Percentiles rank a stretch among this genome's conserved stretches.
Conservation (phyloP, 169 alveolate species). For the Plasmodium malariae region DNA sequence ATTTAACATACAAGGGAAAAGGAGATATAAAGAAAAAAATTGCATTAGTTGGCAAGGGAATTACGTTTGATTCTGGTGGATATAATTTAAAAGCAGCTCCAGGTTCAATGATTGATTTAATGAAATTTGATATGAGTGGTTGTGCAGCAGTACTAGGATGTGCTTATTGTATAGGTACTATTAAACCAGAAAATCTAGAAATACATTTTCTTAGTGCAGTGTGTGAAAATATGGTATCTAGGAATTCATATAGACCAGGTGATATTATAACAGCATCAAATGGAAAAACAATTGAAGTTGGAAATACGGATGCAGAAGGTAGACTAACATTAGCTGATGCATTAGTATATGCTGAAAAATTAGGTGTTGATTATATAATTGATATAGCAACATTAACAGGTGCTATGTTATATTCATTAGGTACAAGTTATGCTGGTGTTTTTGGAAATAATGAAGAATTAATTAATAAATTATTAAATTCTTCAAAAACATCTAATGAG, state of each 20-base stretch:
- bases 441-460: slow-evolving; percentile 82
- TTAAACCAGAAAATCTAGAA: slow-evolving; percentile 89
- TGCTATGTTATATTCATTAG: slow-evolving; percentile 91
- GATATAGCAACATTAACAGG: slow-evolving; percentile 98
- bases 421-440: slow-evolving; percentile 86
- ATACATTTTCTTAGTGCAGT: slow-evolving; percentile 91
- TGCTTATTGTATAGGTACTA: slow-evolving; percentile 87
- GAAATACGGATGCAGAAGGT: slow-evolving; percentile 99
- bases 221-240: slow-evolving; percentile 94
- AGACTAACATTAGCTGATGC: slow-evolving; percentile 97
- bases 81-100: slow-evolving; percentile 90
- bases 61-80: slow-evolving; percentile 95
- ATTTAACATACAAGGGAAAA: slow-evolving; percentile 84
- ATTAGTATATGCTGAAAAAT: slow-evolving; percentile 92
- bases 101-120: slow-evolving; percentile 81
- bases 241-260: slow-evolving; percentile 93
- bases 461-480: slow-evolving; percentile 70
- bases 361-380: slow-evolving; percentile 89
- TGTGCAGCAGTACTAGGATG: slow-evolving; percentile 93
- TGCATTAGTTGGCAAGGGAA: slow-evolving; percentile 96
- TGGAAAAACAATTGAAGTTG: slow-evolving; percentile 95
- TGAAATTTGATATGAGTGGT: slow-evolving; percentile 93
- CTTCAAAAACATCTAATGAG: slow-evolving; percentile 87
- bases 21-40: slow-evolving; percentile 79
- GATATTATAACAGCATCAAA: slow-evolving; percentile 94